Evolutionary conservation across 2,329 filamentous ascomycete species (phyloP).

Genomic region (Hymenoscyphus linearis): DNA sequence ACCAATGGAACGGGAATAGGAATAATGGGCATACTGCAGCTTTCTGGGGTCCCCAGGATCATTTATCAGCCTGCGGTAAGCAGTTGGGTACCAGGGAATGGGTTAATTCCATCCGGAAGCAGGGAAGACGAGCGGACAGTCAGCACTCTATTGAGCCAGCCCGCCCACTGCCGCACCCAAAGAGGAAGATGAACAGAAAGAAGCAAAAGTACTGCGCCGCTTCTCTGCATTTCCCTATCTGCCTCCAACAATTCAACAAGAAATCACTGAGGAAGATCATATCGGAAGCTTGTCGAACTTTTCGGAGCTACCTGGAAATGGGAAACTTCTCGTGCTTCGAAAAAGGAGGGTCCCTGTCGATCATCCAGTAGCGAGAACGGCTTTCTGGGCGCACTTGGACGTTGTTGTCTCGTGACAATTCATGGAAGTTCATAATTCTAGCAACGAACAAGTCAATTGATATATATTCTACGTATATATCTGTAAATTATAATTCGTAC

Average conservation of each 20-base stretch:
- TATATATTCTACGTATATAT: too few species aligned
- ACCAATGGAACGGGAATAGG: neutral
- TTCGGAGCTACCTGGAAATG: neutral
- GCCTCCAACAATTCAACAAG: neutral
- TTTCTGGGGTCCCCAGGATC: neutral
- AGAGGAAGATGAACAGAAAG: neutral
- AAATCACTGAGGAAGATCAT: neutral
- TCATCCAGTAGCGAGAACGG: neutral
- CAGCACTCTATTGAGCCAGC: neutral
- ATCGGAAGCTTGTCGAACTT: neutral
- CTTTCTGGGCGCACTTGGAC: too few species aligned
- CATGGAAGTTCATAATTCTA: too few species aligned
- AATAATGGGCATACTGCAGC: neutral
- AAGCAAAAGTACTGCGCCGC: neutral
- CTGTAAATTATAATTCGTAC: too few species aligned
- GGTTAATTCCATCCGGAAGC: neutral
- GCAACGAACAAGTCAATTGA: too few species aligned
- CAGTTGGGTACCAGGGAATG: neutral
- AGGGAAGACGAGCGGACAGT: neutral
- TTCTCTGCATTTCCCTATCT: neutral
- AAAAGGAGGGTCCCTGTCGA: neutral
- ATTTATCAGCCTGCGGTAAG: neutral
- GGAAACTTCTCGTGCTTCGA: neutral
- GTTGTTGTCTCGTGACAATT: too few species aligned
- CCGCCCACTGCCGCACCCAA: neutral